Evolutionary conservation across 805 yeast genomes (phyloP), one percentile per base, ranked within the genome.

Genomic region (Wickerhamiella spandovensis): DNA sequence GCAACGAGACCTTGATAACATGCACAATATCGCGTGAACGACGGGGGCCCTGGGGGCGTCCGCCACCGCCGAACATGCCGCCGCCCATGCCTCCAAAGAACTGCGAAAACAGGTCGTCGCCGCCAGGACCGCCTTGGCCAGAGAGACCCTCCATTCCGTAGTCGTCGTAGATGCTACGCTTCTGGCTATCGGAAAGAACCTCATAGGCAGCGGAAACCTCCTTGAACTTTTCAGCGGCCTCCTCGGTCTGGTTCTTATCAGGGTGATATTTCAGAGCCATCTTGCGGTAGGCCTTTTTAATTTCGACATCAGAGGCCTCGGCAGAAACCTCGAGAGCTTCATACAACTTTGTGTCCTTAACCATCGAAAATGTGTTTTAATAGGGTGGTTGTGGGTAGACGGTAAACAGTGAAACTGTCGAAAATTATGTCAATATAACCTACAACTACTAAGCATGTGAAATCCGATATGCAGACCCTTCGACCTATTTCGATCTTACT

Each of bases 201-300:
- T 90, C 97, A 65, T 90, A 79, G 17, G 97, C 97, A 52, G 77
- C 77, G 18, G 94, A 79, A 60, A 87, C 76, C 67, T 88, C 97
- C 70, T 90, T 92, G 70, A 90, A 90, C 71, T 87, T 90, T 64
- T 90, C 97, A 49, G 95, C 92, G 28, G 95, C 97, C 67, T 89
- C 97, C 18, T 61, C 66, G 39, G 63, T 60, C 75, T 64, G 66
- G 63, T 84, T 82, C 69, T 87, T 86, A 61, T 86, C 95, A 1
- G 95, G 95, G 63, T 86, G 95, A 59, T 80, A 77, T 56, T 74
- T 76, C 54, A 84, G 73, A 5, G 95, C 95, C 54, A 78, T 72
- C 55, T 78, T 77, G 59, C 89, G 72, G 67, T 83, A 86, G 0
- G 95, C 88, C 64, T 83, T 84, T 63, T 84, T 84, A 61, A 86